Percentiles rank a stretch among this genome's conserved stretches.
Conservation (phyloP, 352 stramenopile genomes). For the Globisporangium carolinianum region DNA sequence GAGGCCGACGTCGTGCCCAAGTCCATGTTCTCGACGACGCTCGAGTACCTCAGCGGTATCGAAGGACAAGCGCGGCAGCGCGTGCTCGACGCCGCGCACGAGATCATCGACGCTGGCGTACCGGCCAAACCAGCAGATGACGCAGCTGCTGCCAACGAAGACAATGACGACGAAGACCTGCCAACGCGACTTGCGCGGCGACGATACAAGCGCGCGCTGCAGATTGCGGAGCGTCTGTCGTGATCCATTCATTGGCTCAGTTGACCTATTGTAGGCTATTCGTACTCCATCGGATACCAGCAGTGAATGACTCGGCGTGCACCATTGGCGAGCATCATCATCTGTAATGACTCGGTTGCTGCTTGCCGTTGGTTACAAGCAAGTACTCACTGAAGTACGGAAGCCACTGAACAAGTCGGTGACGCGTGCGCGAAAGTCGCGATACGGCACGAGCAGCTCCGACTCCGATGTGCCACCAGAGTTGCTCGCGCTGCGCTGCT, state of each 20-base stretch:
- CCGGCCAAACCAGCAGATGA: slow-evolving; percentile 26
- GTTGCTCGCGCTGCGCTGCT: slow-evolving; percentile 9
- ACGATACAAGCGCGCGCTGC: slow-evolving; percentile 75
- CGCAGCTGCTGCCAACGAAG: slow-evolving; percentile 5
- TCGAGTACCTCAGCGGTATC: slow-evolving; percentile 70
- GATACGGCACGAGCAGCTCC: slow-evolving; percentile 17
- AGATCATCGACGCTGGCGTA: slow-evolving; percentile 61
- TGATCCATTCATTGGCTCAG: background rate
- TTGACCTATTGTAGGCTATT: too few species aligned
- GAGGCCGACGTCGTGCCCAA: slow-evolving; percentile 75
- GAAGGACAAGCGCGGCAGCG: slow-evolving; percentile 61
- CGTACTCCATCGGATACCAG: too few species aligned
- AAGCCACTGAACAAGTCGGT: slow-evolving; percentile 17
- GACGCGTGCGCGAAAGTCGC: slow-evolving; percentile 40
- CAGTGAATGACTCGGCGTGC: too few species aligned
- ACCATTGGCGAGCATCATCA: background rate
- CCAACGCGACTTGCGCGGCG: slow-evolving; percentile 48
- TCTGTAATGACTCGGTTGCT: background rate
- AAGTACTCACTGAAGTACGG: background rate
- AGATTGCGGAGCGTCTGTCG: slow-evolving; percentile 59
- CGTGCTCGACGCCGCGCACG: slow-evolving; percentile 58
- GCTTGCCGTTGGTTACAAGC: background rate
- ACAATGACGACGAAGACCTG: slow-evolving; percentile 47
- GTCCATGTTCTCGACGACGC: slow-evolving; percentile 65
- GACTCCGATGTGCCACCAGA: background rate